A percentile compares a stretch with the other conserved stretches of the same genome.
These are phyloP conservation scores for Zygoascus sp. DNA, from an alignment of 1,139 yeast species.

Conservation along the genomic window DNA sequence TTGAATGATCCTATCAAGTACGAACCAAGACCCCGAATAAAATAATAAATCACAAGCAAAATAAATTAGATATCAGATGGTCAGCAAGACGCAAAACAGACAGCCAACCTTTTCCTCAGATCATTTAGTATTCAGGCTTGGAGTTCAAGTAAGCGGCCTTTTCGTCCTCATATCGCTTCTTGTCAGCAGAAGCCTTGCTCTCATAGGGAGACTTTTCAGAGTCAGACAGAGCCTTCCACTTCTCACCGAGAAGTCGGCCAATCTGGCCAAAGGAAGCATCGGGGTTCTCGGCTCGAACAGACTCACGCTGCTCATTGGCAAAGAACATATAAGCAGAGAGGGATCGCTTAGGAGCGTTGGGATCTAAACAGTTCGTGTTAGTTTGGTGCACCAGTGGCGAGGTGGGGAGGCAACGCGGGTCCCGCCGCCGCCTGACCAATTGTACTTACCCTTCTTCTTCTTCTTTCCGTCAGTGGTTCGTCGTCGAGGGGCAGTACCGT, in stretches of 20 bases:
- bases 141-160: conserved; percentile 68
- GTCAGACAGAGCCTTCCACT: conserved; percentile 83
- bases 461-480: conserved; percentile 23
- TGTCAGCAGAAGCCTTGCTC: conserved; percentile 89
- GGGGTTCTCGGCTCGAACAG: conserved; percentile 90
- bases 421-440: too few species aligned
- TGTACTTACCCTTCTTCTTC: conserved; percentile 33
- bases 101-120: conserved; percentile 2
- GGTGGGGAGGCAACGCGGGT: too few species aligned
- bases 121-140: conserved; percentile 24
- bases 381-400: neutral
- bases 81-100: too few species aligned
- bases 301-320: conserved; percentile 95
- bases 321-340: conserved; percentile 98
- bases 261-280: conserved; percentile 75
- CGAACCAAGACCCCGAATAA: conserved; percentile 7
- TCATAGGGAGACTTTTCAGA: conserved; percentile 88
- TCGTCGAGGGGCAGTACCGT: conserved; percentile 24
- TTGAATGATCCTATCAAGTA: neutral
- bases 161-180: conserved; percentile 94
- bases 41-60: conserved; percentile 5
- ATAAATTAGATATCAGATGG: conserved; percentile 11
- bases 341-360: conserved; percentile 99
- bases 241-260: conserved; percentile 70
- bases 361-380: conserved; percentile 50